Percentiles rank a stretch among this genome's conserved stretches.
Evolutionary conservation across 2,329 filamentous ascomycete species (phyloP).

Genomic region (Colletotrichum incanum): DNA sequence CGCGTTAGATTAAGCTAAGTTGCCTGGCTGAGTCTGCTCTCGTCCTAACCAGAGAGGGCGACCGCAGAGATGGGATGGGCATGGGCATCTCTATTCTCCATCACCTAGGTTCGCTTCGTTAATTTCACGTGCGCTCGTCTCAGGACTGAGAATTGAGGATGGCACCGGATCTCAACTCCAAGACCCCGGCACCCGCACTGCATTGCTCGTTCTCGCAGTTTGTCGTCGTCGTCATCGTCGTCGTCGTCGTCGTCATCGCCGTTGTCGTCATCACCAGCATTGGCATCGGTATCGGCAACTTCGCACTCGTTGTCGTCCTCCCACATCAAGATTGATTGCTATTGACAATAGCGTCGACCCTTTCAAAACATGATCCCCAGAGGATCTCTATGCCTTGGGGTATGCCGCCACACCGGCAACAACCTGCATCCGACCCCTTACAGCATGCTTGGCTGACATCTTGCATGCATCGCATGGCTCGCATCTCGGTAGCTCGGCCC

Average conservation of each 20-base stretch:
- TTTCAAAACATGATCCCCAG: background rate
- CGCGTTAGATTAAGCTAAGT: slow-evolving; percentile 4
- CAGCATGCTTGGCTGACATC: background rate
- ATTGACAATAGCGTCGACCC: slow-evolving; percentile 30
- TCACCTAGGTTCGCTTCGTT: background rate
- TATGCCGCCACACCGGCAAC: background rate
- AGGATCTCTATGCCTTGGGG: background rate
- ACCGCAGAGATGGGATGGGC: slow-evolving; percentile 12
- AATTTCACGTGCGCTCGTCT: background rate
- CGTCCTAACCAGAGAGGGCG: slow-evolving; percentile 9
- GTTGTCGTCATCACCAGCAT: slow-evolving; percentile 19
- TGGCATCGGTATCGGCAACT: background rate
- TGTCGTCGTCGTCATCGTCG: background rate
- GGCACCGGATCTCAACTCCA: background rate
- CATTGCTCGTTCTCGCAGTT: background rate
- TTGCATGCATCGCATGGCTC: slow-evolving; percentile 36
- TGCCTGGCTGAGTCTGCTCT: slow-evolving; percentile 1
- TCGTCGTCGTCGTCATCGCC: slow-evolving; percentile 3
- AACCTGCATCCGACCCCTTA: slow-evolving; percentile 11
- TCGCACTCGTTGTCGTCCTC: slow-evolving; percentile 1
- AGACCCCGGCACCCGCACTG: background rate
- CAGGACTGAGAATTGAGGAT: background rate
- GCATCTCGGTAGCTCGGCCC: slow-evolving; percentile 27
- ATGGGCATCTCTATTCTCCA: slow-evolving; percentile 30
- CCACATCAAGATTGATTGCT: slow-evolving; percentile 11